Base-by-base conservation (phyloP, 2,329 filamentous ascomycete genomes). In the Furcasterigmium furcatum region DNA sequence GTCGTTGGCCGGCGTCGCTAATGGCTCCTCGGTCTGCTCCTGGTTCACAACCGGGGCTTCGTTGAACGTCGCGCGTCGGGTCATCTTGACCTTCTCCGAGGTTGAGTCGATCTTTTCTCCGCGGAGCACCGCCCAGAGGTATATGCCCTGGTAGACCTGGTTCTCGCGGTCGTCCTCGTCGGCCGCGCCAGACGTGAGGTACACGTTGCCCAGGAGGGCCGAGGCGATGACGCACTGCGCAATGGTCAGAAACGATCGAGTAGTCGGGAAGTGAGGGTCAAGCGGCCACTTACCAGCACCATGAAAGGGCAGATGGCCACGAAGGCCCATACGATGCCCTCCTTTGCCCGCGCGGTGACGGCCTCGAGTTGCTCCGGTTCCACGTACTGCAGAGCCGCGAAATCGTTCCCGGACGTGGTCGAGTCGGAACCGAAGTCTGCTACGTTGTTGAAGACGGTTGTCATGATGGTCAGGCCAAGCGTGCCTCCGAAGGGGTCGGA, bases 321-420 rank as follows among this genome's bases (percentile, higher is more conserved):
- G 53, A 84, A 84, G 0, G 82, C 79, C 76, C 82, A 84, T 51
- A 82, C 78, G n/a, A 86, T 78, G 1, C 80, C 83, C 47, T 70
- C 72, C 52, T 72, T 73, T 3, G 72, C 76, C 6, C 64, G 64
- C 9, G 68, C 58, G 4, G 68, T 64, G 2, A 79, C 62, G 4
- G 55, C 56, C 0, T 59, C 54, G 43, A 72, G 68, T 9, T 61
- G 53, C 0, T 52, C 60, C 2, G 57, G 38, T 0, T 70, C 62
- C 8, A 74, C 55, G 3, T 54, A 47, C 9, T 53, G 47, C 30
- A 75, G 65, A 4, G 55, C 55, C 12, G 62, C 52, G 2, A 78
- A 62, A 32, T 61, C 66, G 7, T 57, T 52, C 29, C 57, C 47
- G 16, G 58, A 53, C 9, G 48, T 66, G 36, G 12, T 10, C 34